Conservation (phyloP, 805 yeast genomes). For the Saccharomycopsis sp. region DNA sequence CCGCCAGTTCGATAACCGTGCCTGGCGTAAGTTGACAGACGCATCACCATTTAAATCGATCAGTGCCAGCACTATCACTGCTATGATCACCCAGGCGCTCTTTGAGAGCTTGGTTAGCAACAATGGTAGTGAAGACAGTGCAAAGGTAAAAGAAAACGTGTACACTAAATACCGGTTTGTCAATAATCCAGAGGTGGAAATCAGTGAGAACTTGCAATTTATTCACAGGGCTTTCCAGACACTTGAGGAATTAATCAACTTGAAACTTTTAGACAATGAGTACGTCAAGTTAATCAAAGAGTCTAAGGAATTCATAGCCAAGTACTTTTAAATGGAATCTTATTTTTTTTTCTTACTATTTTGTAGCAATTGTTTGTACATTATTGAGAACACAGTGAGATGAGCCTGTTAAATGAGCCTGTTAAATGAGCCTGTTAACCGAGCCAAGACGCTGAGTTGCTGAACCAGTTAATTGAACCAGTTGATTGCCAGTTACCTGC, state of each 20-base stretch:
- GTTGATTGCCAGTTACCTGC: no score
- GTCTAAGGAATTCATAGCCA: slow-evolving; percentile 13
- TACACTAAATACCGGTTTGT: slow-evolving; percentile 7
- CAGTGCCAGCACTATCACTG: slow-evolving; percentile 57
- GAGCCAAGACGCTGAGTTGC: no score
- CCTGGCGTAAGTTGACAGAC: slow-evolving; percentile 54
- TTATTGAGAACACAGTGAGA: no score
- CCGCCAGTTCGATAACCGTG: slow-evolving; percentile 35
- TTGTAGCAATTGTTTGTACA: background rate
- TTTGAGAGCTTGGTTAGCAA: slow-evolving; percentile 23
- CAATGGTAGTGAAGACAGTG: slow-evolving; percentile 8
- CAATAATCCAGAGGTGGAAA: background rate
- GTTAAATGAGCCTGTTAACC: no score
- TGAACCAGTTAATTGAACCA: no score
- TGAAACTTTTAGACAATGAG: slow-evolving; percentile 1
- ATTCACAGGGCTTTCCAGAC: slow-evolving; percentile 3
- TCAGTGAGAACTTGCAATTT: slow-evolving; percentile 6
- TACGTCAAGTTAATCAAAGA: slow-evolving; percentile 12
- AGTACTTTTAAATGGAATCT: background rate
- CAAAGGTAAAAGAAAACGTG: slow-evolving; percentile 19
- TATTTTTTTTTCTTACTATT: background rate
- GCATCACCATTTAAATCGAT: slow-evolving; percentile 55
- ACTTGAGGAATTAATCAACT: background rate
- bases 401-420: no score
- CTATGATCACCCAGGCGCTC: slow-evolving; percentile 47